phyloP scores from a whole-genome alignment of 2,329 filamentous ascomycete genomes.

The Fusarium goolgardi region DNA sequence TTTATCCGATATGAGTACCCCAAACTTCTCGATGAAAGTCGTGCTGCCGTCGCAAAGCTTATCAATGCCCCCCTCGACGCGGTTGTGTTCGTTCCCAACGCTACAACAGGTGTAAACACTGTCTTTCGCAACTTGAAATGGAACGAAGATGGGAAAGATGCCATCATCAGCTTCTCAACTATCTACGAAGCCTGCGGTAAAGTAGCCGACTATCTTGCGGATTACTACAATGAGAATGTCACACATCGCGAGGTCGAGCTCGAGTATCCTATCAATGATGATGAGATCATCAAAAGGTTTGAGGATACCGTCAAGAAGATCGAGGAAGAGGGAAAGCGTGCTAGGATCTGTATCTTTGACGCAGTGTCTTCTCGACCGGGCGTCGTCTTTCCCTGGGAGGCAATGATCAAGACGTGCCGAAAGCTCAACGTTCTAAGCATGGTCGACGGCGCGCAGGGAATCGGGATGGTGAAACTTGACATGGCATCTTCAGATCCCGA shows the following conservation, averaged over 20 bases:
- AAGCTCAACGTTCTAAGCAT: slow-evolving; percentile 76
- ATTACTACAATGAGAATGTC: slow-evolving; percentile 66
- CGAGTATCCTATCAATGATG: slow-evolving; percentile 76
- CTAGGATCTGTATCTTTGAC: slow-evolving; percentile 78
- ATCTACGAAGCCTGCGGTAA: slow-evolving; percentile 84
- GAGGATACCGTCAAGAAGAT: slow-evolving; percentile 65
- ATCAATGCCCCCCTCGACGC: slow-evolving; percentile 74
- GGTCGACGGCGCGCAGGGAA: slow-evolving; percentile 85
- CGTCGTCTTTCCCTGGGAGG: slow-evolving; percentile 81
- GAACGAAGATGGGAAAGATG: slow-evolving; percentile 76
- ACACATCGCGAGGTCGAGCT: slow-evolving; percentile 67
- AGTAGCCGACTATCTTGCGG: slow-evolving; percentile 75
- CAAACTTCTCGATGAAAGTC: slow-evolving; percentile 72
- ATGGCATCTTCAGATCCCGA: slow-evolving; percentile 76
- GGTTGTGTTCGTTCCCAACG: slow-evolving; percentile 83
- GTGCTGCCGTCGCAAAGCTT: slow-evolving; percentile 72
- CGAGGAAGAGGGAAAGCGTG: slow-evolving; percentile 67
- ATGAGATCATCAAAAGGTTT: slow-evolving; percentile 72
- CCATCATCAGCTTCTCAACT: slow-evolving; percentile 81
- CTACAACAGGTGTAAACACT: slow-evolving; percentile 81
- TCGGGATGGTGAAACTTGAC: slow-evolving; percentile 82
- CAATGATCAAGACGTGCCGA: slow-evolving; percentile 71
- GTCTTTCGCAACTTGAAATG: slow-evolving; percentile 81
- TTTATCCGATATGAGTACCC: slow-evolving; percentile 80
- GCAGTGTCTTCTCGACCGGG: slow-evolving; percentile 83